Percentiles rank a stretch among this genome's conserved stretches.
These are phyloP conservation scores for Pyricularia sp. DNA, from an alignment of 2,329 filamentous ascomycete species.

Conservation along the genomic window DNA sequence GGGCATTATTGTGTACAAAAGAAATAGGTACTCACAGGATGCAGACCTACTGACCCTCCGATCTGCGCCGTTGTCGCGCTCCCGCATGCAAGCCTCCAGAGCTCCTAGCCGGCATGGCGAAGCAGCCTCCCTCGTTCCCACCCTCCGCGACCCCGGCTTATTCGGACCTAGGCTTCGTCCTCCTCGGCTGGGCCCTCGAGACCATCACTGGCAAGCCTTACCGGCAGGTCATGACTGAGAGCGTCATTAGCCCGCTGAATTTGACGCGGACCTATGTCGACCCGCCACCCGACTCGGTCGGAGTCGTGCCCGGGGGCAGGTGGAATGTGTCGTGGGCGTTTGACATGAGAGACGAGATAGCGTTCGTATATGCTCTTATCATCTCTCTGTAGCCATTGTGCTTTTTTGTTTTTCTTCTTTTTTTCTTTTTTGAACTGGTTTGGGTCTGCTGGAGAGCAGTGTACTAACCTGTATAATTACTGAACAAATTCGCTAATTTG, in stretches of 20 bases:
- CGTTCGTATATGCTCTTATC: neutral
- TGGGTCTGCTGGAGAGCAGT: no score
- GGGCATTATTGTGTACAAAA: neutral
- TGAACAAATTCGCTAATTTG: neutral
- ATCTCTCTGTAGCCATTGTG: no score
- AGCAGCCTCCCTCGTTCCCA: conserved; percentile 19
- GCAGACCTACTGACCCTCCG: neutral
- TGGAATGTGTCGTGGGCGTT: neutral
- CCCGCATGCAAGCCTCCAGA: conserved; percentile 9
- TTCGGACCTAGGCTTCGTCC: conserved; percentile 26
- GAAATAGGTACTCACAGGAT: neutral
- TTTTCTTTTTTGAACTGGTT: no score
- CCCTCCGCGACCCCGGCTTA: conserved; percentile 26
- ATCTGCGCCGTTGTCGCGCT: neutral
- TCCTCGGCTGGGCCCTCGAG: conserved; percentile 27
- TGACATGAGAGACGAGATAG: neutral
- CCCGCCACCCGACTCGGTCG: conserved; percentile 19
- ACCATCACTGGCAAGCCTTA: conserved; percentile 23
- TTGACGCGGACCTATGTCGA: conserved; percentile 22
- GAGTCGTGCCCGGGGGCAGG: conserved; percentile 23
- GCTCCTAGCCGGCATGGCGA: conserved; percentile 7
- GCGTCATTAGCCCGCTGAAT: conserved; percentile 20
- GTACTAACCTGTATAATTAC: neutral
- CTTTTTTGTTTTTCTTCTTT: no score
- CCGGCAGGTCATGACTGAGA: conserved; percentile 18